Conservation (phyloP, 2,329 filamentous ascomycete species). For the Curvularia sp. region DNA sequence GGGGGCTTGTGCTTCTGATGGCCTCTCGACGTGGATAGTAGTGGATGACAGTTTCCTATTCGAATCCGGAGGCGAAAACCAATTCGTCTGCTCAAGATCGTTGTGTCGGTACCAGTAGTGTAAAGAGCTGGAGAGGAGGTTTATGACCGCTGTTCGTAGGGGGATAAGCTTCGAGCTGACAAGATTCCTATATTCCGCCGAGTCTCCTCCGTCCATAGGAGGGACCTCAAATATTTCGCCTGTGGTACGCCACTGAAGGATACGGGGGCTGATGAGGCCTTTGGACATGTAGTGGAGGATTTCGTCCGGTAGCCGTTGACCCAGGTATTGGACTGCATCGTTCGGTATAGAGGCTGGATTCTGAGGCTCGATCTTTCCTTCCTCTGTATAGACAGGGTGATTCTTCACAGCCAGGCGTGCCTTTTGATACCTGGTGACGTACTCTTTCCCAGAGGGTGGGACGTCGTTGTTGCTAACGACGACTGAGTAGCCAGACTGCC, state of each 20-base stretch:
- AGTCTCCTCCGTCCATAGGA: constrained; percentile 83
- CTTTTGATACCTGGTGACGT: constrained; percentile 85
- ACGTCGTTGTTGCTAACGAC: constrained; percentile 84
- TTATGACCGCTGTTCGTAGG: constrained; percentile 77
- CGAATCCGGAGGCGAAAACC: constrained; percentile 65
- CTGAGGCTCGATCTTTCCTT: constrained; percentile 78
- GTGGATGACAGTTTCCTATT: constrained; percentile 55
- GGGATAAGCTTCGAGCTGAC: constrained; percentile 77
- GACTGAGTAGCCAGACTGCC: constrained; percentile 72
- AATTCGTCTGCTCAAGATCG: constrained; percentile 77
- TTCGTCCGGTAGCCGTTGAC: constrained; percentile 87
- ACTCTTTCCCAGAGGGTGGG: constrained; percentile 73
- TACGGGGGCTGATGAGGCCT: constrained; percentile 78
- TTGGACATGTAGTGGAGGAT: constrained; percentile 88
- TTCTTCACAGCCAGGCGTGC: constrained; percentile 86
- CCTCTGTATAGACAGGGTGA: constrained; percentile 78
- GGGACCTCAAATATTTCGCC: constrained; percentile 79
- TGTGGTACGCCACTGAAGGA: constrained; percentile 83
- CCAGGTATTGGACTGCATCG: constrained; percentile 88
- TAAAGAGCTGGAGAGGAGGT: constrained; percentile 78
- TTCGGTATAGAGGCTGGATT: constrained; percentile 76
- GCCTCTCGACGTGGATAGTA: constrained; percentile 67
- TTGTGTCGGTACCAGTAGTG: constrained; percentile 85
- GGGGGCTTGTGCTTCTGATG: constrained; percentile 57
- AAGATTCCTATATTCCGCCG: constrained; percentile 80